phyloP scores from a whole-genome alignment of 2,329 filamentous ascomycete species.

The Aaosphaeria pasadenensis region DNA sequence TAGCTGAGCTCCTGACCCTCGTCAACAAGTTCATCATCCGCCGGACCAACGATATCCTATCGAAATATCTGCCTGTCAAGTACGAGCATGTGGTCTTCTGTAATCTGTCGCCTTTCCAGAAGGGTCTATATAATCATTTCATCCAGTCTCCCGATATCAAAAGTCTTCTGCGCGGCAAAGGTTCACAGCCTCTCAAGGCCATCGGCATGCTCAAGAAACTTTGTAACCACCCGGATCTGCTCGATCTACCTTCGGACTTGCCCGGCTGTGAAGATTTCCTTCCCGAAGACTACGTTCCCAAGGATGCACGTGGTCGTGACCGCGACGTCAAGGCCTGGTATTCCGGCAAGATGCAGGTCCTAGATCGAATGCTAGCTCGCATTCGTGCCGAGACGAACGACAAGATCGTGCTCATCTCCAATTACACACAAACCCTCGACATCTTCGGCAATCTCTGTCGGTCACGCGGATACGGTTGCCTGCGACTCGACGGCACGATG shows the following conservation, averaged over 20 bases:
- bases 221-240: conserved; percentile 94
- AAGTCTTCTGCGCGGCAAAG: conserved; percentile 85
- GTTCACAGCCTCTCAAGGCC: conserved; percentile 92
- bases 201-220: conserved; percentile 97
- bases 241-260: conserved; percentile 78
- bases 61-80: conserved; percentile 96
- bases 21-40: conserved; percentile 99
- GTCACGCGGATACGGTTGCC: conserved; percentile 74
- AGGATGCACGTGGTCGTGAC: conserved; percentile 82
- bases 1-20: conserved; percentile 73
- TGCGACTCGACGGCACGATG: conserved; percentile 96
- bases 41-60: conserved; percentile 94
- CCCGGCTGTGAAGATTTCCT: conserved; percentile 80
- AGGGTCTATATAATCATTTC: conserved; percentile 94
- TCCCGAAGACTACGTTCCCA: conserved; percentile 84
- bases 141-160: conserved; percentile 95
- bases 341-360: conserved; percentile 95
- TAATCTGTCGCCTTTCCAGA: conserved; percentile 87
- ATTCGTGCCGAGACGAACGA: conserved; percentile 96
- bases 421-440: conserved; percentile 95
- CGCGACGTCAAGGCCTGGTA: conserved; percentile 94
- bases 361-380: conserved; percentile 95
- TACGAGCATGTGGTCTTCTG: conserved; percentile 99
- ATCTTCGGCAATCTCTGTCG: conserved; percentile 91
- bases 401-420: conserved; percentile 98